Conservation (phyloP, 305 asterid species). For the Rubia tinctorum region DNA sequence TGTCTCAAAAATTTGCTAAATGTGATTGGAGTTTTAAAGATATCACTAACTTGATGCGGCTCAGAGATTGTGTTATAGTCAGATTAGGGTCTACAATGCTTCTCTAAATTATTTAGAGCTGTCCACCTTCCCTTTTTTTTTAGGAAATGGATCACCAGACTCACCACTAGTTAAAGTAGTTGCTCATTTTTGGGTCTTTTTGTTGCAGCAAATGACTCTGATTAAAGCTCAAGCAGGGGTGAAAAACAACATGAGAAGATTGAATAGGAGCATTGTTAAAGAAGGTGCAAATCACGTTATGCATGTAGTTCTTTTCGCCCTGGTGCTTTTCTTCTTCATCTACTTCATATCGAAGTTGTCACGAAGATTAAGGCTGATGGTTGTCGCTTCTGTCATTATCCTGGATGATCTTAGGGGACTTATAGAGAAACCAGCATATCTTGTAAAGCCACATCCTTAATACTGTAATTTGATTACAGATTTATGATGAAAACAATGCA, state of each 20-base stretch:
- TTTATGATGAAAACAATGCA: not conserved
- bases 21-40: not conserved
- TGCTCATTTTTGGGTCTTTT: not conserved
- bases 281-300: conserved; percentile 79
- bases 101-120: not conserved
- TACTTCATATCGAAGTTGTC: conserved; percentile 59
- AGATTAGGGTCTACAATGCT: not conserved
- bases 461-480: not conserved
- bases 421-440: not conserved
- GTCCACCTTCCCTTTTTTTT: not conserved
- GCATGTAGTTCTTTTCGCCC: conserved; percentile 84
- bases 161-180: not conserved
- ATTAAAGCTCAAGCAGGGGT: conserved; percentile 96
- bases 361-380: conserved; percentile 35
- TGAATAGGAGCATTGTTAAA: conserved; percentile 69
- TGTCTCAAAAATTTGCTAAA: not conserved
- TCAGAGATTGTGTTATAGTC: not conserved
- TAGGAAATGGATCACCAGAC: not conserved
- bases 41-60: not conserved
- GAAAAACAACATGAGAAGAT: conserved; percentile 79
- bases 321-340: conserved; percentile 57
- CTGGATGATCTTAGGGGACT: conserved; percentile 4
- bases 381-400: not conserved
- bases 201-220: conserved; percentile 73
- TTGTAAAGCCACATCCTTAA: conserved; percentile 3